A percentile compares a stretch with the other conserved stretches of the same genome.
phyloP scores from a whole-genome alignment of 2,329 filamentous ascomycete genomes.

The Domatiomyces globalis region DNA sequence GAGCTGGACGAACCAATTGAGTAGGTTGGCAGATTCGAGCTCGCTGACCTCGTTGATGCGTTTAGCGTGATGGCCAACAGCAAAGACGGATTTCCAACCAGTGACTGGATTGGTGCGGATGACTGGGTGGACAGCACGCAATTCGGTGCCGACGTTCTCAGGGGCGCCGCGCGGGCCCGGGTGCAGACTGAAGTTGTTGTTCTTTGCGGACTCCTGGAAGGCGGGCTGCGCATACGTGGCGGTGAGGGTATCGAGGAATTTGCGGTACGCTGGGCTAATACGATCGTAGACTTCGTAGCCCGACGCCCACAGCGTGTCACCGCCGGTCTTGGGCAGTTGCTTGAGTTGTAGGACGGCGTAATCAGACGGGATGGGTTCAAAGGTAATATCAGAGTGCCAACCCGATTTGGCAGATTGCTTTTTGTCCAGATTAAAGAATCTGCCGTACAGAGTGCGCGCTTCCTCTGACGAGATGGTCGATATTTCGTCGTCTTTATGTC shows the following conservation, averaged over 20 bases:
- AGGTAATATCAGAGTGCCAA: conserved; percentile 50
- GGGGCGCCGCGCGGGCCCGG: conserved; percentile 37
- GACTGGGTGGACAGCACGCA: conserved; percentile 41
- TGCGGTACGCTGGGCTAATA: conserved; percentile 37
- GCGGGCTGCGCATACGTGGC: conserved; percentile 39
- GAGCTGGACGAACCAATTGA: conserved; percentile 30
- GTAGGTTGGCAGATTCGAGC: conserved; percentile 29
- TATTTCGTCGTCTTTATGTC: conserved; percentile 45
- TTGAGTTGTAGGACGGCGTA: conserved; percentile 48
- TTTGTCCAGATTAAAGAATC: conserved; percentile 23
- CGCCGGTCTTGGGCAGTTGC: conserved; percentile 41
- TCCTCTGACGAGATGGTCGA: conserved; percentile 49
- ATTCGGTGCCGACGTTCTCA: conserved; percentile 38
- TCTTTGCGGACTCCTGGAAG: conserved; percentile 36
- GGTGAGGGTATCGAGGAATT: conserved; percentile 45
- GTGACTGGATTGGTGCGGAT: conserved; percentile 50
- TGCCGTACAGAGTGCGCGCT: conserved; percentile 33
- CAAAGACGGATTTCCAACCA: conserved; percentile 46
- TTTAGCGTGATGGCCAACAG: conserved; percentile 28
- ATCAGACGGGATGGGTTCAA: conserved; percentile 50
- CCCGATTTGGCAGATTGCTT: conserved; percentile 31
- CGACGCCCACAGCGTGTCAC: conserved; percentile 52
- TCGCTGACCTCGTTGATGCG: conserved; percentile 32
- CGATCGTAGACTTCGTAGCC: conserved; percentile 55
- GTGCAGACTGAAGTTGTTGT: conserved; percentile 23